A percentile compares a stretch with the other conserved stretches of the same genome.
phyloP scores from a whole-genome alignment of 139 green algal species.

The Dunaliella sp. region DNA sequence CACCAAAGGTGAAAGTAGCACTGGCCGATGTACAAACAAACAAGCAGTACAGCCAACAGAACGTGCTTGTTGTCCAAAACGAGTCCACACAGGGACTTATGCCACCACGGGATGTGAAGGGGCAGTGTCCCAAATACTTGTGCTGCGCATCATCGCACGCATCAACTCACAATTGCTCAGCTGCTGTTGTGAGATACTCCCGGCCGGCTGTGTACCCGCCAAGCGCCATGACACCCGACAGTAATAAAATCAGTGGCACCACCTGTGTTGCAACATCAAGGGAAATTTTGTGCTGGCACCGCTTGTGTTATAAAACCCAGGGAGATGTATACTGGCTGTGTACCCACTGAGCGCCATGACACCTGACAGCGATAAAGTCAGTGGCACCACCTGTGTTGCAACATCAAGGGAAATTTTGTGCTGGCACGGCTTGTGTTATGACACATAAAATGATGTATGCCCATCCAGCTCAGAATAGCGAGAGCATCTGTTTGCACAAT shows the following conservation, averaged over 20 bases:
- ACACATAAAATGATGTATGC: too few species aligned
- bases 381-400: background rate
- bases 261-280: background rate
- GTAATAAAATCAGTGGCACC: background rate
- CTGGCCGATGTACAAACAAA: background rate
- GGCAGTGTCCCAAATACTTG: background rate
- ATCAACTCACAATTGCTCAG: background rate
- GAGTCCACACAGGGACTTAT: too few species aligned
- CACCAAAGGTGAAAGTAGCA: background rate
- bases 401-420: too few species aligned
- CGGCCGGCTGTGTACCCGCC: background rate
- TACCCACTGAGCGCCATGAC: background rate
- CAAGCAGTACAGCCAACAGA: too few species aligned
- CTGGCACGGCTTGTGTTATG: too few species aligned
- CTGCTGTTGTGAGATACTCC: background rate
- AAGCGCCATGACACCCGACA: background rate
- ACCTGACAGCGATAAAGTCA: background rate
- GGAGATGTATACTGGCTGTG: too few species aligned
- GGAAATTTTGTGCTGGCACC: too few species aligned
- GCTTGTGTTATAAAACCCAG: too few species aligned
- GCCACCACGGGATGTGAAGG: too few species aligned
- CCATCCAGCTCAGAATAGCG: too few species aligned
- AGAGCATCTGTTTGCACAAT: too few species aligned
- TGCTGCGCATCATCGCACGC: background rate
- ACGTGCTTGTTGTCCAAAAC: too few species aligned